These are phyloP conservation scores for Gliomastix tumulicola DNA, from an alignment of 2,329 filamentous ascomycete species.

Conservation along the genomic window DNA sequence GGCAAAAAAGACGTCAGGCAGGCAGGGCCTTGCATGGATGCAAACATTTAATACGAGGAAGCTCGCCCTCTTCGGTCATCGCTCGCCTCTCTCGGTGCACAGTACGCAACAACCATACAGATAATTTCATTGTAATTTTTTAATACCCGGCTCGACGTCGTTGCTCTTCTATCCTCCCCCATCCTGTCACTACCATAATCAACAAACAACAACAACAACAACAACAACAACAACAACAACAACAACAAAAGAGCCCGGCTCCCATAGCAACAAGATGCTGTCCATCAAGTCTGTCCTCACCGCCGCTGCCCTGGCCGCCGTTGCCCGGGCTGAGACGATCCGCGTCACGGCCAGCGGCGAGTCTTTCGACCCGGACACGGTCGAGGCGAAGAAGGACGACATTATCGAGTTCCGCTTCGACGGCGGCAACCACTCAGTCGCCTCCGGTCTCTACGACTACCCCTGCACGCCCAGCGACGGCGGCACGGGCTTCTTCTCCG, in stretches of 20 bases:
- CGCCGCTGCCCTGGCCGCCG: conserved; percentile 12
- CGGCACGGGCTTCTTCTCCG: conserved; percentile 28
- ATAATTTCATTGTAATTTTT: too few relatives aligned
- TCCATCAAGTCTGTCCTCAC: conserved; percentile 16
- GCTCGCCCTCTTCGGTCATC: too few relatives aligned
- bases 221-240: too few relatives aligned
- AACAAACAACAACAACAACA: background rate
- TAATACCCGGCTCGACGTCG: too few relatives aligned
- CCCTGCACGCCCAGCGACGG: conserved; percentile 23
- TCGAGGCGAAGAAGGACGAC: conserved; percentile 23
- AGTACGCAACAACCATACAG: too few relatives aligned
- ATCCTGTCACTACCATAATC: background rate
- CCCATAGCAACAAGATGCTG: too few relatives aligned
- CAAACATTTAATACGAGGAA: too few relatives aligned
- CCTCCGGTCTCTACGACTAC: conserved; percentile 22
- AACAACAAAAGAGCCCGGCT: too few relatives aligned
- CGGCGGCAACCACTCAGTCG: conserved; percentile 28
- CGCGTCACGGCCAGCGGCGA: conserved; percentile 22
- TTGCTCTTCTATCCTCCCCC: too few relatives aligned
- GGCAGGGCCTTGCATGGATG: too few relatives aligned
- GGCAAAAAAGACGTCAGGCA: too few relatives aligned
- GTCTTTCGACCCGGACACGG: conserved; percentile 22
- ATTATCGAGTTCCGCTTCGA: conserved; percentile 28
- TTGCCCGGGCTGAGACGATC: conserved; percentile 21
- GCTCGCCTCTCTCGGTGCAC: too few relatives aligned